Evolutionary conservation across 177 flowering plant species (phyloP).

Genomic region (Vitis hybrid): DNA sequence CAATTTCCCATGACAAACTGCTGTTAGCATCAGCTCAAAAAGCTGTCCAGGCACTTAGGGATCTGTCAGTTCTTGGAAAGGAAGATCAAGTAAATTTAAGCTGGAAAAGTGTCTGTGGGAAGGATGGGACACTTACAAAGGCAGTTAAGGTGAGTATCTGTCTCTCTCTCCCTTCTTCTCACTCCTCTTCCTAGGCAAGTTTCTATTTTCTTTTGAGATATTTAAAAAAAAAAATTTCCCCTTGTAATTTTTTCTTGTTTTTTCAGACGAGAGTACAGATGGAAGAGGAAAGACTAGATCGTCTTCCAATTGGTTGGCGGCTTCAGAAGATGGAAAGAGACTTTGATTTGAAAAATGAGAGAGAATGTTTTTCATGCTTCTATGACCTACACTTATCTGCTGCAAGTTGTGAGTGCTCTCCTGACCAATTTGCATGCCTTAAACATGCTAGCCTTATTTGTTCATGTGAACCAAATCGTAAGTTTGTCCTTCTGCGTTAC

Average conservation of each 20-base stretch:
- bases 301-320: slow-evolving; percentile 38
- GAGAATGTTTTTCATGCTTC: slow-evolving; percentile 78
- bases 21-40: slow-evolving; percentile 59
- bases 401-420: slow-evolving; percentile 67
- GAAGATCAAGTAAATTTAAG: slow-evolving; percentile 38
- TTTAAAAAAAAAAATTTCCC: not conserved
- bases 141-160: slow-evolving; percentile 55
- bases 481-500: slow-evolving; percentile 53
- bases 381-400: slow-evolving; percentile 84
- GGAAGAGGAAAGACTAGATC: slow-evolving; percentile 65
- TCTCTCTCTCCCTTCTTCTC: slow-evolving; percentile 9
- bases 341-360: slow-evolving; percentile 58
- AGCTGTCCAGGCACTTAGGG: slow-evolving; percentile 64
- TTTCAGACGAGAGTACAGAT: slow-evolving; percentile 61
- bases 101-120: slow-evolving; percentile 69
- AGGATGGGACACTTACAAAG: slow-evolving; percentile 63
- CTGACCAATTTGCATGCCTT: slow-evolving; percentile 73
- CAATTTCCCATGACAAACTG: slow-evolving; percentile 87
- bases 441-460: slow-evolving; percentile 62
- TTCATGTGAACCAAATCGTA: slow-evolving; percentile 50
- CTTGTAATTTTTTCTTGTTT: not conserved
- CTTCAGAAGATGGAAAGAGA: slow-evolving; percentile 60
- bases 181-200: too few species aligned
- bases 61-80: slow-evolving; percentile 35
- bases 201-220: not conserved